Conservation (phyloP, 192 early-diverging fungal species). For the Backusella morwellensis region DNA sequence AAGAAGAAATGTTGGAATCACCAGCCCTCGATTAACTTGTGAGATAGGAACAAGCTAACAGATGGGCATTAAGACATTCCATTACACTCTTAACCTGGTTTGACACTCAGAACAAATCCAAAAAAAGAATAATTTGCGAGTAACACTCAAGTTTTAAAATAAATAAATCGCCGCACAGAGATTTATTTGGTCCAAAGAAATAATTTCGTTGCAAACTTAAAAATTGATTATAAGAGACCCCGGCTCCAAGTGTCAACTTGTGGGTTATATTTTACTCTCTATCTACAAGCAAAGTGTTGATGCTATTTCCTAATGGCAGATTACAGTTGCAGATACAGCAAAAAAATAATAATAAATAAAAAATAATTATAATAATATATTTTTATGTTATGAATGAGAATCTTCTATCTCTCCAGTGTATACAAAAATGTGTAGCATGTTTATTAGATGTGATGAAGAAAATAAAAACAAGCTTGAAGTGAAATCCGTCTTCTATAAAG, state of each 20-base stretch:
- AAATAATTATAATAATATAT: too few relatives aligned
- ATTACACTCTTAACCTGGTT: constrained; percentile 15
- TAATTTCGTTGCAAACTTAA: not conserved
- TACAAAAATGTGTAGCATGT: too few relatives aligned
- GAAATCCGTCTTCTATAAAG: too few relatives aligned
- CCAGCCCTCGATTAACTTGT: constrained; percentile 16
- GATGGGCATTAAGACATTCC: constrained; percentile 22
- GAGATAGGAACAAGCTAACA: constrained; percentile 3
- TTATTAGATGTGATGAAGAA: too few relatives aligned
- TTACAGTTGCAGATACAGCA: too few relatives aligned
- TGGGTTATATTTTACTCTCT: not conserved
- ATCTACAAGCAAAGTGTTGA: not conserved
- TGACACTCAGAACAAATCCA: constrained; percentile 24
- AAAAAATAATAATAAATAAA: too few relatives aligned
- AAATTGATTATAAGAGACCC: not conserved
- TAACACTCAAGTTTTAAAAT: constrained; percentile 19
- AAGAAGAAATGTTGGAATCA: constrained; percentile 8
- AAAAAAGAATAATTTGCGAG: constrained; percentile 18
- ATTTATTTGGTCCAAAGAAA: constrained; percentile 17
- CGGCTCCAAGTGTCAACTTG: not conserved
- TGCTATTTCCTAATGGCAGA: not conserved
- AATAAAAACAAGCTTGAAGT: too few relatives aligned
- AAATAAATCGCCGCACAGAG: constrained; percentile 20
- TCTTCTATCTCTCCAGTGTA: too few relatives aligned
- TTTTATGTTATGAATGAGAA: too few relatives aligned